Percentiles rank a stretch among this genome's conserved stretches.
These are phyloP conservation scores for Yarrowia bubula DNA, from an alignment of 805 yeast species.

Conservation along the genomic window DNA sequence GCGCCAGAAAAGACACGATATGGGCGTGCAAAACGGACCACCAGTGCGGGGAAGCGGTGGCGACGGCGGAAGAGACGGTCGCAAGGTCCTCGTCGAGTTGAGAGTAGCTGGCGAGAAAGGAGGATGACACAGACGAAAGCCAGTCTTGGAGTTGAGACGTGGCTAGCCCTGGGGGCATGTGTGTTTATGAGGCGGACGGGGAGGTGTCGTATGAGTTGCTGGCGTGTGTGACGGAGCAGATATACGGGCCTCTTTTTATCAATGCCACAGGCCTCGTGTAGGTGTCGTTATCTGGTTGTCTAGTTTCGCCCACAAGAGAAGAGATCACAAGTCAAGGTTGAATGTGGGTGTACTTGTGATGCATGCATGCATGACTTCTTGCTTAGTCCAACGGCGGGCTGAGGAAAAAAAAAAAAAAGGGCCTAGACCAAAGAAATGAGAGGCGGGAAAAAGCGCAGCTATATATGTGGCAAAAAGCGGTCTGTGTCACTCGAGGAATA, in stretches of 20 bases:
- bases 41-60: background rate
- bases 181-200: background rate
- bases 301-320: too few relatives aligned
- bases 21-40: background rate
- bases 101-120: slow-evolving; percentile 25
- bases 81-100: slow-evolving; percentile 1
- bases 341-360: background rate
- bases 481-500: background rate
- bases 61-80: background rate
- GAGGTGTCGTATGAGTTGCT: background rate
- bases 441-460: background rate
- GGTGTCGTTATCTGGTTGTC: too few relatives aligned
- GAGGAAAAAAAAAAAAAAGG: background rate
- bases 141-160: slow-evolving; percentile 1
- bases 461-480: background rate
- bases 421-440: background rate
- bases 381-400: background rate
- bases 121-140: slow-evolving; percentile 13
- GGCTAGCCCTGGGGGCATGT: slow-evolving; percentile 3
- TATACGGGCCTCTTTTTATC: too few relatives aligned
- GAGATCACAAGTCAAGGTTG: slow-evolving; percentile 1
- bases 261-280: too few relatives aligned
- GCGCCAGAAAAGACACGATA: background rate
- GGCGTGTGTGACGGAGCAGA: too few relatives aligned
- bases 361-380: background rate